Percentiles rank a stretch among this genome's conserved stretches.
Evolutionary conservation across 805 yeast species (phyloP).

Genomic region (Saccharomycopsis capsularis): DNA sequence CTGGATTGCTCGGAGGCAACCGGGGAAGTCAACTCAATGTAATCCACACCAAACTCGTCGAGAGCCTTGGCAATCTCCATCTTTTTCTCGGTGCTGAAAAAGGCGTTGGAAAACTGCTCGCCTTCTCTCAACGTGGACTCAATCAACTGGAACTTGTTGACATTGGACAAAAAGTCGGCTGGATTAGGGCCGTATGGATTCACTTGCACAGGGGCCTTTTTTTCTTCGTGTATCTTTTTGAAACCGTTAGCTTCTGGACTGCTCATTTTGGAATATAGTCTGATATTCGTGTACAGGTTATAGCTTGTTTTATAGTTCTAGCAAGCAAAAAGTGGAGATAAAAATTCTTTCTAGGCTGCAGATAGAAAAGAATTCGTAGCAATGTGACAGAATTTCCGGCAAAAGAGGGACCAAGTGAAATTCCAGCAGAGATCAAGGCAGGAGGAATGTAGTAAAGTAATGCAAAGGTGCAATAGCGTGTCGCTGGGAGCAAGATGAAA

Average conservation of each 20-base stretch:
- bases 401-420: too few relatives aligned
- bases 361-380: too few relatives aligned
- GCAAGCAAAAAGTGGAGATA: too few relatives aligned
- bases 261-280: constrained; percentile 13
- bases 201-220: constrained; percentile 29
- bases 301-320: too few relatives aligned
- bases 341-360: too few relatives aligned
- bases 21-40: constrained; percentile 95
- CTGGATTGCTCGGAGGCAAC: constrained; percentile 95
- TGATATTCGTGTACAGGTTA: too few relatives aligned
- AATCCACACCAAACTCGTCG: constrained; percentile 97
- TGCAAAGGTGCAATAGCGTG: too few relatives aligned
- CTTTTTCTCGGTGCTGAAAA: constrained; percentile 89
- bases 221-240: constrained; percentile 42
- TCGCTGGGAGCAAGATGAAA: too few relatives aligned
- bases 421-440: too few relatives aligned
- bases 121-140: constrained; percentile 97
- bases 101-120: constrained; percentile 97
- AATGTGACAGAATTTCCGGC: too few relatives aligned
- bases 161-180: constrained; percentile 85
- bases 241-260: constrained; percentile 27
- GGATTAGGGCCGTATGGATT: constrained; percentile 98
- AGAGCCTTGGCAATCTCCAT: constrained; percentile 95
- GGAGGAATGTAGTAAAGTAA: too few relatives aligned
- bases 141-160: constrained; percentile 78